Percentiles rank a stretch among this genome's conserved stretches.
phyloP scores from a whole-genome alignment of 176 grass and related monocot species.

The Leersia perrieri region DNA sequence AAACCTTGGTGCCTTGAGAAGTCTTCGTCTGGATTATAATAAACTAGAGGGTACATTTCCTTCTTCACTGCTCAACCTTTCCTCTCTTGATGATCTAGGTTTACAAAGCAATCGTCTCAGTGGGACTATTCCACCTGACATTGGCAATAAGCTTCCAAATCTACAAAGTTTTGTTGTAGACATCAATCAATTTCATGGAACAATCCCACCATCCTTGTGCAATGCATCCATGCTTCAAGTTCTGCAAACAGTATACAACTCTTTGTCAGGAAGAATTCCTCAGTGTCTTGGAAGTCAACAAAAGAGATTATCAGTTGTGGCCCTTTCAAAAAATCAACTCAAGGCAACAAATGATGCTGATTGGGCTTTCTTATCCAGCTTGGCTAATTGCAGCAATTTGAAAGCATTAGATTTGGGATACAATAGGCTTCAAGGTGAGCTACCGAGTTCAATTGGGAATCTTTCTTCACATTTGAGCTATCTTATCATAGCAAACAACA shows the following conservation, averaged over 20 bases:
- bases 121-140: slow-evolving; percentile 6
- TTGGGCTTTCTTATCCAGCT: slow-evolving; percentile 19
- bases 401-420: not conserved
- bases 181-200: slow-evolving; percentile 29
- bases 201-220: slow-evolving; percentile 19
- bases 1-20: not conserved
- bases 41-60: slow-evolving; percentile 6
- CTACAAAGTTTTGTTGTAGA: not conserved
- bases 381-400: slow-evolving; percentile 22
- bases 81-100: not conserved
- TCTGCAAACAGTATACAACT: not conserved
- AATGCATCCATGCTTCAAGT: slow-evolving; percentile 28
- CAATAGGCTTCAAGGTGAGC: too few species aligned
- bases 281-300: slow-evolving; percentile 4
- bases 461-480: too few species aligned
- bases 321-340: slow-evolving; percentile 5
- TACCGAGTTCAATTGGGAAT: too few species aligned
- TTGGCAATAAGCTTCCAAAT: slow-evolving; percentile 7
- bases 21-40: not conserved
- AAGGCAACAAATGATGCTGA: slow-evolving; percentile 21
- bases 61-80: slow-evolving; percentile 12
- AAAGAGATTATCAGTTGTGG: not conserved
- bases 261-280: slow-evolving; percentile 26
- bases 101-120: not conserved
- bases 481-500: too few species aligned